Percentiles rank a stretch among this genome's conserved stretches.
Conservation (phyloP, 2,329 filamentous ascomycete species). For the Myriosclerotinia duriaeana region DNA sequence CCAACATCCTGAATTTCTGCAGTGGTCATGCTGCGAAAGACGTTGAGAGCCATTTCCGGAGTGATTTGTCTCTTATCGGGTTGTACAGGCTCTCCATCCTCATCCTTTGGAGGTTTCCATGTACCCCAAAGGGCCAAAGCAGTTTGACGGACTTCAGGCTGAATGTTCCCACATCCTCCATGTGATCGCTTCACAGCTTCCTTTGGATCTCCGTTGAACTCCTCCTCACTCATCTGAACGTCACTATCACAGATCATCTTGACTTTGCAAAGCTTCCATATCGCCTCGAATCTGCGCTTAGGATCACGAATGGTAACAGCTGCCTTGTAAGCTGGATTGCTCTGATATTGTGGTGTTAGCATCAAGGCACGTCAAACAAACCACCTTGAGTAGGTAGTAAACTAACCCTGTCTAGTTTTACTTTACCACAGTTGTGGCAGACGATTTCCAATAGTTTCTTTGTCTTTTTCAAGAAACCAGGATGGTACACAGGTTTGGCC, state of each 20-base stretch:
- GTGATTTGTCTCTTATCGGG: slow-evolving; percentile 81
- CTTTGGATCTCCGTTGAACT: slow-evolving; percentile 59
- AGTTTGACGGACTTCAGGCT: slow-evolving; percentile 84
- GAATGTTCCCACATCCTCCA: slow-evolving; percentile 88
- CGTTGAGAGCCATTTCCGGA: slow-evolving; percentile 78
- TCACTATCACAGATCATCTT: slow-evolving; percentile 83
- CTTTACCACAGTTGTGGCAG: slow-evolving; percentile 98
- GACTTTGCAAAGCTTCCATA: slow-evolving; percentile 90
- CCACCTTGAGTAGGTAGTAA: slow-evolving; percentile 55
- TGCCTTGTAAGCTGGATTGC: slow-evolving; percentile 77
- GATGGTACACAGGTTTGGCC: slow-evolving; percentile 90
- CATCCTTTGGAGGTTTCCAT: slow-evolving; percentile 70
- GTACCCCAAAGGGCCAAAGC: slow-evolving; percentile 78
- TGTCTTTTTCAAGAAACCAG: slow-evolving; percentile 96
- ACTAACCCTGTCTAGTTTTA: slow-evolving; percentile 98
- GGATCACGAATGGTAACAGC: slow-evolving; percentile 85
- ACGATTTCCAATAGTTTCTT: slow-evolving; percentile 99
- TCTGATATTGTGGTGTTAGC: slow-evolving; percentile 66
- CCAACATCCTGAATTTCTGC: slow-evolving; percentile 84
- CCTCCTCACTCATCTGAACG: slow-evolving; percentile 64
- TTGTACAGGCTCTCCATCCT: slow-evolving; percentile 67
- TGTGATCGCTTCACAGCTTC: slow-evolving; percentile 60
- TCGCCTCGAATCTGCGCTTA: slow-evolving; percentile 88
- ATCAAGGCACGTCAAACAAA: slow-evolving; percentile 52
- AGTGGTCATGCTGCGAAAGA: slow-evolving; percentile 82